Base-by-base conservation (phyloP, 306 rosid genomes). In the Citrullus amarus region DNA sequence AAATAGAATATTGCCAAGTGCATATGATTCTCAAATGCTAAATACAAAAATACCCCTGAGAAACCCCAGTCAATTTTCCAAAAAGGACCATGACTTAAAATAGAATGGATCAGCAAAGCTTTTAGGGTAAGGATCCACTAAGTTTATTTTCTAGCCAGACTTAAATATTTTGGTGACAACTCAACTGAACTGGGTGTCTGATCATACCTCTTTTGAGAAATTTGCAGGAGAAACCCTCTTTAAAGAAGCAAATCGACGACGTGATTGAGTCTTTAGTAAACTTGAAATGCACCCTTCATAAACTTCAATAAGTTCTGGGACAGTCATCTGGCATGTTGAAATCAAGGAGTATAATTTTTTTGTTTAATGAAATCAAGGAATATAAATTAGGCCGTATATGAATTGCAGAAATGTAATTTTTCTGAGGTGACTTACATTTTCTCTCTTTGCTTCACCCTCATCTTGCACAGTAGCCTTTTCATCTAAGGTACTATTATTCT, bases 141-240 rank as follows among this genome's bases (percentile, higher is more conserved):
- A 18, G 17, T 41, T 39, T 39, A 67, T 41, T 67, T 25, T 71
- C 22, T 7, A 48, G 59, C 13, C 58, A 71, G 77, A 13, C 9
- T 28, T 13, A 4, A 71, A 70, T 70, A 70, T 72, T 28, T 50
- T 50, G 46, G 17, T 6, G 36, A 43, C 36, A 50, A 72, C 61
- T 4, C 28, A 32, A 34, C 18, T 9, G 28, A 73, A 3, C 4
- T 0, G 38, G 16, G 38, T 22, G 32, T 62, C n/a, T 20, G 25
- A 43, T 10, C 22, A 1, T 38, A 88, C 99, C 98, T 91, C 91
- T 78, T 87, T 96, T 14, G 99, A 83, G 81, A 92, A 92, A 87
- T 91, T 96, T 83, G 89, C 97, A 0, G 99, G 99, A 38, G 93
- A 81, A 63, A 92, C 87, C 84, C 86, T 88, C 88, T 86, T 91